Percentiles rank a stretch among this genome's conserved stretches.
phyloP scores from a whole-genome alignment of 768 basidiomycete genomes.

The Pulveroboletus sp. region DNA sequence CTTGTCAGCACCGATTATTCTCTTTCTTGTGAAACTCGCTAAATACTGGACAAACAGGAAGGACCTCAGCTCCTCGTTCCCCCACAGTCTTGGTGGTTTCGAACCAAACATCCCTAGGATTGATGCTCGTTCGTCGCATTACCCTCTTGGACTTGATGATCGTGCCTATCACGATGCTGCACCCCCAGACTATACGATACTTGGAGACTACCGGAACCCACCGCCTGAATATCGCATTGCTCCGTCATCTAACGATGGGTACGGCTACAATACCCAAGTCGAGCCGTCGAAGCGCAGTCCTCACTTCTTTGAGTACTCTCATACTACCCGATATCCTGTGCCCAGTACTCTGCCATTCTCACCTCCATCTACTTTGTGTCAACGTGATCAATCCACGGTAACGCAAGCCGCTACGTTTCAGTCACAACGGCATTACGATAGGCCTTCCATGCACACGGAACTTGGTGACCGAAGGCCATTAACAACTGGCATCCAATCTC shows the following conservation, averaged over 20 bases:
- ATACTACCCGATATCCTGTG: slow-evolving; percentile 25
- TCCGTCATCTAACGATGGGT: slow-evolving; percentile 8
- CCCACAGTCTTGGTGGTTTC: slow-evolving; percentile 21
- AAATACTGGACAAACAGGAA: slow-evolving; percentile 23
- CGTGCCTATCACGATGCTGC: slow-evolving; percentile 2
- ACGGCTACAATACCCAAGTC: slow-evolving; percentile 8
- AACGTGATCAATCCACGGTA: slow-evolving; percentile 4
- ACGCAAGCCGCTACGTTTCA: slow-evolving; percentile 5
- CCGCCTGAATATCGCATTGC: slow-evolving; percentile 11
- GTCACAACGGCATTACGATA: slow-evolving; percentile 11
- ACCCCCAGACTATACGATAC: slow-evolving; percentile 13
- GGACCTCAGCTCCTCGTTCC: slow-evolving; percentile 26
- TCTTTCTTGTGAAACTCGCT: slow-evolving; percentile 29
- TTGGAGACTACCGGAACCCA: slow-evolving; percentile 12
- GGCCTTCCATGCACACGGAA: slow-evolving; percentile 3
- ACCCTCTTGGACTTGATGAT: slow-evolving; percentile 9
- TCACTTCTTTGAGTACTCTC: slow-evolving; percentile 27
- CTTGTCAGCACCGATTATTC: slow-evolving; percentile 30
- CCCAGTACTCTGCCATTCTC: slow-evolving; percentile 18
- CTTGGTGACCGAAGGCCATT: slow-evolving; percentile 9
- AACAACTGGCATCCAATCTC: slow-evolving; percentile 8
- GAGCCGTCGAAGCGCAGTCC: slow-evolving; percentile 11
- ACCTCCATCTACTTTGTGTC: neutral
- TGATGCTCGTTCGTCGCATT: slow-evolving; percentile 1
- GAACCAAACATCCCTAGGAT: slow-evolving; percentile 17